phyloP scores from a whole-genome alignment of 352 stramenopile genomes.

The Elongisporangium anandrum region DNA sequence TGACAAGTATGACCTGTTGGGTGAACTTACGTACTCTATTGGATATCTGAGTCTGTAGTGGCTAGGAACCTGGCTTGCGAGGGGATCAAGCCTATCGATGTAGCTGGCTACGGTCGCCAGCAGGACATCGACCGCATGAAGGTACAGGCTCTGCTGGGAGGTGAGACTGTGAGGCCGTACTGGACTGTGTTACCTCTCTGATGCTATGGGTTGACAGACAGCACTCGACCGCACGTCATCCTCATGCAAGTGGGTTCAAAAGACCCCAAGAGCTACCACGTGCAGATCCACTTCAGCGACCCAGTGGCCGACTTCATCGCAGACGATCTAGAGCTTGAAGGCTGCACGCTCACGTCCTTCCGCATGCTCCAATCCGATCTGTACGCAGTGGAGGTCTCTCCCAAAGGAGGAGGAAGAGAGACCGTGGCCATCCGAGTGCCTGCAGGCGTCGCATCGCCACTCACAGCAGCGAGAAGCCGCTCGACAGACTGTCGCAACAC shows the following conservation, averaged over 20 bases:
- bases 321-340: constrained; percentile 35
- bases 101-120: constrained; percentile 35
- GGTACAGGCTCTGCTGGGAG: constrained; percentile 46
- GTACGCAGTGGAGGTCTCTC: constrained; percentile 19
- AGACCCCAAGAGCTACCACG: constrained; percentile 9
- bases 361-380: constrained; percentile 39
- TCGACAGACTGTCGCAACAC: neutral
- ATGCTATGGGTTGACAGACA: constrained; percentile 8
- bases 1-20: constrained; percentile 40
- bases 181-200: neutral
- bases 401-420: neutral
- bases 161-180: constrained; percentile 17
- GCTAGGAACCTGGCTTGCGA: constrained; percentile 47
- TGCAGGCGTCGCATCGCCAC: neutral
- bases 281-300: constrained; percentile 77
- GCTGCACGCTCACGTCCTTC: constrained; percentile 30
- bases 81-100: constrained; percentile 30
- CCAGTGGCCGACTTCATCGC: constrained; percentile 52
- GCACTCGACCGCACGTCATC: constrained; percentile 11
- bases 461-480: neutral
- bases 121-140: constrained; percentile 64
- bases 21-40: too few species aligned
- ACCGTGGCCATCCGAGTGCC: neutral
- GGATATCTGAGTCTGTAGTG: too few species aligned
- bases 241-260: constrained; percentile 5